phyloP scores from a whole-genome alignment of 2,329 filamentous ascomycete genomes.

The Beauveria scarabaeidicola region DNA sequence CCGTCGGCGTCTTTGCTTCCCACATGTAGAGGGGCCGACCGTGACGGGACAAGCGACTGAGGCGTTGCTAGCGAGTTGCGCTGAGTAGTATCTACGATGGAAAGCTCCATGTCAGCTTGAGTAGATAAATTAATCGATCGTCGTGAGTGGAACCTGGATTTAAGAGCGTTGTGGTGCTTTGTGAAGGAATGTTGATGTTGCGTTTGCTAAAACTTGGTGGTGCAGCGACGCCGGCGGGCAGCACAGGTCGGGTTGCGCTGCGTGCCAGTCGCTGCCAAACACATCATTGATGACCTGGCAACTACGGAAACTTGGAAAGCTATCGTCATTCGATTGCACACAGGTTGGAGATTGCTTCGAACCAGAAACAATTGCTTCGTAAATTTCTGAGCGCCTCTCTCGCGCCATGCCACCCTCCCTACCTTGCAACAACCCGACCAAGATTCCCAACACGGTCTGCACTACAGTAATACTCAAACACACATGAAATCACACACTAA shows the following conservation, averaged over 20 bases:
- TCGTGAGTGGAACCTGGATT: background rate
- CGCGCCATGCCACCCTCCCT: no score
- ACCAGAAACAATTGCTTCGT: background rate
- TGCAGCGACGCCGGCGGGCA: no score
- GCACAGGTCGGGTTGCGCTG: background rate
- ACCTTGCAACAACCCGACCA: no score
- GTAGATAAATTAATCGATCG: background rate
- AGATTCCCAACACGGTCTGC: no score
- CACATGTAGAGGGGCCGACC: background rate
- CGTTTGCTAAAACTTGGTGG: background rate
- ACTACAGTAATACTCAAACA: no score
- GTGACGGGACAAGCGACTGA: background rate
- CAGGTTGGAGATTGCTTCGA: no score
- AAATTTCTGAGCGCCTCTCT: background rate
- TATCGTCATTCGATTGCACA: background rate
- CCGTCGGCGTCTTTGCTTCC: background rate
- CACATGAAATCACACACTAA: no score
- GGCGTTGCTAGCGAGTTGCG: background rate
- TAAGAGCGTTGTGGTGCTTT: background rate
- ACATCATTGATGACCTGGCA: background rate
- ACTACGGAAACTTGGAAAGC: background rate
- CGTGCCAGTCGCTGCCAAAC: background rate
- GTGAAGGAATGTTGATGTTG: background rate
- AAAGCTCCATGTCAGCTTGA: background rate
- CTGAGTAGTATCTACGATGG: background rate